A percentile compares a stretch with the other conserved stretches of the same genome.
phyloP scores from a whole-genome alignment of 805 yeast genomes.

The Ogataea populi-albae region DNA sequence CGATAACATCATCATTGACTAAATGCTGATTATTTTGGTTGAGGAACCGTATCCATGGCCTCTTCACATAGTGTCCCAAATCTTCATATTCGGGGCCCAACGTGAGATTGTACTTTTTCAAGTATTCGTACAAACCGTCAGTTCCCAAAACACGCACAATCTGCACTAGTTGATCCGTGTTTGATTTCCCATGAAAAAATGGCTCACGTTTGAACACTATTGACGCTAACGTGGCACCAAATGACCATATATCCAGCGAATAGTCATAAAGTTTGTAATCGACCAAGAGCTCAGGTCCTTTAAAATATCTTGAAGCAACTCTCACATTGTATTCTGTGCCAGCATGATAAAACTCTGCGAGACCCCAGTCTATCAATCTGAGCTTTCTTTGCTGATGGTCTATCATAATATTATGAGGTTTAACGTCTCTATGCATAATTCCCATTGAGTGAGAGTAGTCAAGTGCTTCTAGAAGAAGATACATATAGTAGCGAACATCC shows the following conservation, averaged over 20 bases:
- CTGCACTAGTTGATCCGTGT: conserved; percentile 87
- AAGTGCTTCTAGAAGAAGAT: conserved; percentile 74
- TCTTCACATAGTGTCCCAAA: conserved; percentile 69
- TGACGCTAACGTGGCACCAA: conserved; percentile 90
- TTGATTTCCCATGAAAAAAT: conserved; percentile 86
- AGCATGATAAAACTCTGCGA: conserved; percentile 90
- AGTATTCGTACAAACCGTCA: conserved; percentile 66
- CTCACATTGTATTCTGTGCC: conserved; percentile 89
- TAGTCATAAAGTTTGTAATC: conserved; percentile 88
- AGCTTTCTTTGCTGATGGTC: conserved; percentile 70
- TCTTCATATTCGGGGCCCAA: conserved; percentile 76
- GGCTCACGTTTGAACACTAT: conserved; percentile 90
- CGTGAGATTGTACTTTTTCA: conserved; percentile 66
- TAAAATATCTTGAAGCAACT: conserved; percentile 89
- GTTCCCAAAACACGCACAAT: conserved; percentile 87
- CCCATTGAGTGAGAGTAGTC: conserved; percentile 94
- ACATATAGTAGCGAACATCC: conserved; percentile 82
- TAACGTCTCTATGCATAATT: conserved; percentile 92
- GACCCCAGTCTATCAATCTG: conserved; percentile 91
- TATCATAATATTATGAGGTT: conserved; percentile 95
- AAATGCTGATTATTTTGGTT: conserved; percentile 67
- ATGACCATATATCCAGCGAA: conserved; percentile 90
- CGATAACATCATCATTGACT: conserved; percentile 69
- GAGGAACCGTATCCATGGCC: conserved; percentile 83
- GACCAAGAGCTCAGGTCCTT: conserved; percentile 88